Percentiles rank a stretch among this genome's conserved stretches.
These are phyloP conservation scores for Aspergillus clavatus DNA, from an alignment of 2,329 filamentous ascomycete species.

Conservation along the genomic window DNA sequence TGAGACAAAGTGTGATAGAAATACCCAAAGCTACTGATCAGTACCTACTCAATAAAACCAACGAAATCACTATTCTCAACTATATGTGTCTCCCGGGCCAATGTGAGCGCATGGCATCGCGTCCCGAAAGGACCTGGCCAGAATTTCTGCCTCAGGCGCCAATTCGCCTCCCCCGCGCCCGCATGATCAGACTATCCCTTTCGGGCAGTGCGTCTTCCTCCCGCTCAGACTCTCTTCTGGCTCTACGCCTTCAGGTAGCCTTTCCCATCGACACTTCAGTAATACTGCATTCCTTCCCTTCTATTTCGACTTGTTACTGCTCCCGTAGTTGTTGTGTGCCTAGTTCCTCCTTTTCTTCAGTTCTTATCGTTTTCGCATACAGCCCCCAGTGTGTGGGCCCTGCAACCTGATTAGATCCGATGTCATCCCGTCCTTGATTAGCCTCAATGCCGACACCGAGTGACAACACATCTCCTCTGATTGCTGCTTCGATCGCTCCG, in stretches of 20 bases:
- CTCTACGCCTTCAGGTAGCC: neutral
- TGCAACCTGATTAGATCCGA: constrained; percentile 24
- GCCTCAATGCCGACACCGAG: constrained; percentile 49
- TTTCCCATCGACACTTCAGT: neutral
- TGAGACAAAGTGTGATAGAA: neutral
- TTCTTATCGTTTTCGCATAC: constrained; percentile 17
- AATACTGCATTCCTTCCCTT: constrained; percentile 6
- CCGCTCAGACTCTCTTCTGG: constrained; percentile 12
- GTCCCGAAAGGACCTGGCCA: neutral
- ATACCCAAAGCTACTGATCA: no score
- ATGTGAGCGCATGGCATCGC: neutral
- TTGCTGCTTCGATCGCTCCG: constrained; percentile 41
- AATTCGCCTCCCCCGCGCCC: constrained; percentile 35
- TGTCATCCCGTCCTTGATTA: constrained; percentile 34
- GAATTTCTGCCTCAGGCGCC: constrained; percentile 20
- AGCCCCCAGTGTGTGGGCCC: neutral
- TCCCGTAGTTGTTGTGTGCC: constrained; percentile 8
- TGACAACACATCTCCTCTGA: constrained; percentile 40
- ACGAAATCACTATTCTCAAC: no score
- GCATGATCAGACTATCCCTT: constrained; percentile 31
- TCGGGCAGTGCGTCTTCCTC: constrained; percentile 21
- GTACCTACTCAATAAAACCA: no score
- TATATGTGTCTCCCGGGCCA: no score
- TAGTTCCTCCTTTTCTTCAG: constrained; percentile 15
- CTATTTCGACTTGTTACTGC: constrained; percentile 4